Evolutionary conservation across 192 early-diverging fungal species (phyloP).

Genomic region (Podila clonocystis): DNA sequence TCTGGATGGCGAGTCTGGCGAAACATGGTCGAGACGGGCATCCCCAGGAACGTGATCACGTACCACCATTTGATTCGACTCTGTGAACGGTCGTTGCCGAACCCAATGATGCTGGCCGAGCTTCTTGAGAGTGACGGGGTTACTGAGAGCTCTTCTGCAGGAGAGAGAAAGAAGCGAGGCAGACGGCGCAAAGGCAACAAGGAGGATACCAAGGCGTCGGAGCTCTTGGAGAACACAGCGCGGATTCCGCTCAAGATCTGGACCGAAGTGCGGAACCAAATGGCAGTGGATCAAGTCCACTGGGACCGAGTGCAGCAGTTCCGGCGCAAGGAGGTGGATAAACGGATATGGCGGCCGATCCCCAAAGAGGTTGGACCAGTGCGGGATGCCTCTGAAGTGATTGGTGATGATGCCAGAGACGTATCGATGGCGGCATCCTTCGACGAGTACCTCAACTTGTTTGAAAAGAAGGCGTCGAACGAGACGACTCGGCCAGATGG

Average conservation of each 20-base stretch:
- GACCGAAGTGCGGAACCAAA: slow-evolving; percentile 31
- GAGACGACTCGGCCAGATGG: no score
- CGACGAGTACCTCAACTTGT: neutral
- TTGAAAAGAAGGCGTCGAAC: neutral
- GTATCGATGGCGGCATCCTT: neutral
- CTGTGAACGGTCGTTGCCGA: slow-evolving; percentile 31
- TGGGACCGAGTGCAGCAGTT: slow-evolving; percentile 29
- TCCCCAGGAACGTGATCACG: slow-evolving; percentile 39
- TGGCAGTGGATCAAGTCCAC: slow-evolving; percentile 27
- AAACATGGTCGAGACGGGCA: slow-evolving; percentile 33
- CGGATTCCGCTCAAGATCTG: slow-evolving; percentile 21
- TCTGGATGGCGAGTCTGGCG: slow-evolving; percentile 43
- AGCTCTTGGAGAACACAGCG: slow-evolving; percentile 1
- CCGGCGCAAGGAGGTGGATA: slow-evolving; percentile 1
- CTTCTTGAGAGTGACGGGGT: neutral
- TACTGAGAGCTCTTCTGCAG: neutral
- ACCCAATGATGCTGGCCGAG: slow-evolving; percentile 11
- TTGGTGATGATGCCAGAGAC: neutral
- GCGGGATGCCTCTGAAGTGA: neutral
- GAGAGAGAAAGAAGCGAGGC: neutral
- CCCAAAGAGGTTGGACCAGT: slow-evolving; percentile 13
- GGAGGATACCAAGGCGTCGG: neutral
- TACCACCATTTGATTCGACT: slow-evolving; percentile 48
- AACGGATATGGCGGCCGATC: slow-evolving; percentile 22
- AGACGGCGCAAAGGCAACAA: neutral